A percentile compares a stretch with the other conserved stretches of the same genome.
phyloP scores from a whole-genome alignment of 306 rosid genomes.

The Pueraria montana region DNA sequence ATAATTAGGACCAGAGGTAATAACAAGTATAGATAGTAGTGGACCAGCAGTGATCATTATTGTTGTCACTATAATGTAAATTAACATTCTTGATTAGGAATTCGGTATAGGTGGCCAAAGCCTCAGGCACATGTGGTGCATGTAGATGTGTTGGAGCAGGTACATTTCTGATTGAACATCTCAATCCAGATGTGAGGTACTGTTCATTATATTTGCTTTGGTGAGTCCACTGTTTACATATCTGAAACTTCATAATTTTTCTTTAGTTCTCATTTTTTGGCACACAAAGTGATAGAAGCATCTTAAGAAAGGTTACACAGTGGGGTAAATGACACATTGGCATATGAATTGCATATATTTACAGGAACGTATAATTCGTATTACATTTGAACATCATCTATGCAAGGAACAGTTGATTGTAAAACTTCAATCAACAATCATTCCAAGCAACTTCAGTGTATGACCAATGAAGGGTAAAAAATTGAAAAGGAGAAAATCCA shows the following conservation, averaged over 20 bases:
- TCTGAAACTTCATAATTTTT: not conserved
- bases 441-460: not conserved
- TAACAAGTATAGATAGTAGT: no score
- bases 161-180: not conserved
- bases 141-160: not conserved
- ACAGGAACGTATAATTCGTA: not conserved
- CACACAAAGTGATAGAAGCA: not conserved
- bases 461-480: slow-evolving; percentile 4
- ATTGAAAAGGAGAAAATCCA: slow-evolving; percentile 20
- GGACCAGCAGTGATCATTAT: no score
- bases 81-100: not conserved
- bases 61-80: not conserved
- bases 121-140: not conserved
- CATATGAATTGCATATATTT: slow-evolving; percentile 9
- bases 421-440: slow-evolving; percentile 32
- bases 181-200: not conserved
- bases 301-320: not conserved
- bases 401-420: slow-evolving; percentile 27
- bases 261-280: not conserved
- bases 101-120: not conserved
- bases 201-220: not conserved
- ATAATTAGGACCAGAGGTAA: no score
- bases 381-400: slow-evolving; percentile 33
- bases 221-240: no score
- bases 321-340: slow-evolving; percentile 20